These are phyloP conservation scores for Backusella liffmaniae DNA, from an alignment of 192 early-diverging fungal species.

Conservation along the genomic window DNA sequence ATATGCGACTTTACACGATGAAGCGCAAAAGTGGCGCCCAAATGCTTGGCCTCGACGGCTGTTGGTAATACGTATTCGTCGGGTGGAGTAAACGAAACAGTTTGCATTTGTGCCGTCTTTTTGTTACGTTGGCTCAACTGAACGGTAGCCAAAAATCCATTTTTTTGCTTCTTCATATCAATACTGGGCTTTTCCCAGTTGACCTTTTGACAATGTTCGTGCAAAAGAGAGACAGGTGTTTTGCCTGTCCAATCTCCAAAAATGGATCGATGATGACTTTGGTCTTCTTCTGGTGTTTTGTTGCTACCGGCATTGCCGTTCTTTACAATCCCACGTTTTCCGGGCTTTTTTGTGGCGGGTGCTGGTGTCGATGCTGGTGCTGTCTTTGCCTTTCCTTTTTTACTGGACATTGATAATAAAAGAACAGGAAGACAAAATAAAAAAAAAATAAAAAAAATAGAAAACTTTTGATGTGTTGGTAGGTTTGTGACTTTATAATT, in stretches of 20 bases:
- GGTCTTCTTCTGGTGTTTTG: background rate
- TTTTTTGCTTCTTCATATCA: constrained; percentile 43
- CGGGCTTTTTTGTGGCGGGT: background rate
- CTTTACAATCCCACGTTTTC: constrained; percentile 20
- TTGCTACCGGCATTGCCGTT: constrained; percentile 18
- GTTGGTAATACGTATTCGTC: constrained; percentile 51
- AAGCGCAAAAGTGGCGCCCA: constrained; percentile 76
- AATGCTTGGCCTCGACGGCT: constrained; percentile 60
- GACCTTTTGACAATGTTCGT: constrained; percentile 76
- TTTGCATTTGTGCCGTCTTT: constrained; percentile 56
- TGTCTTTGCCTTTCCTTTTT: constrained; percentile 16
- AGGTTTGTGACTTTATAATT: background rate
- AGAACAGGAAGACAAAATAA: background rate
- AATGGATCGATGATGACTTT: constrained; percentile 30
- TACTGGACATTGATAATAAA: constrained; percentile 19
- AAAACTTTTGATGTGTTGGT: constrained; percentile 1
- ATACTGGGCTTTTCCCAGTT: constrained; percentile 73
- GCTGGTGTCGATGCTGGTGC: background rate
- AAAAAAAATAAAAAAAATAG: background rate
- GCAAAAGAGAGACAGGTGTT: constrained; percentile 70
- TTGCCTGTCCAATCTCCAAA: constrained; percentile 90
- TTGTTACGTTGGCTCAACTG: constrained; percentile 56
- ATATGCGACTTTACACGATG: constrained; percentile 73
- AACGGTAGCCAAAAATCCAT: constrained; percentile 46
- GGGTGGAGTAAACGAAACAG: constrained; percentile 40